phyloP scores from a whole-genome alignment of 306 rosid species.

The Pueraria montana region DNA sequence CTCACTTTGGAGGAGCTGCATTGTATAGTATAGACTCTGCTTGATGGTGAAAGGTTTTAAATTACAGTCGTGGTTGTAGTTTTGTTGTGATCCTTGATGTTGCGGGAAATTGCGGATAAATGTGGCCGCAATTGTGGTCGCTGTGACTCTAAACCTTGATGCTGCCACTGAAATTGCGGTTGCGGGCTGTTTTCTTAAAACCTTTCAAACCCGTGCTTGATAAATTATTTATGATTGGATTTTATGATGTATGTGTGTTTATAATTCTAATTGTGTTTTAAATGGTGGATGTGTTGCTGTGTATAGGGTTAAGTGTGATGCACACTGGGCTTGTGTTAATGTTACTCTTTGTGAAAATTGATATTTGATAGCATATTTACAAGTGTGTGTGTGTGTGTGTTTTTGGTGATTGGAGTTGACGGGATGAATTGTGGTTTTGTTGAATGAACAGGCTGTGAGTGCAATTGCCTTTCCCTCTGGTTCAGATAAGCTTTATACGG shows the following conservation, averaged over 20 bases:
- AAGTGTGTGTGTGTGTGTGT: conserved; percentile 16
- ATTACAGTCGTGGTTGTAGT: neutral
- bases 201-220: neutral
- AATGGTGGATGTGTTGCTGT: neutral
- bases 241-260: neutral
- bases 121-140: neutral
- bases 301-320: neutral
- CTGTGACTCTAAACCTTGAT: neutral
- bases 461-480: conserved; percentile 94
- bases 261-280: neutral
- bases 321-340: neutral
- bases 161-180: neutral
- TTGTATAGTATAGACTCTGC: neutral
- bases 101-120: neutral
- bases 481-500: conserved; percentile 93
- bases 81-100: neutral
- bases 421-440: conserved; percentile 33
- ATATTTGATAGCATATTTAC: neutral
- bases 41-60: neutral
- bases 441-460: conserved; percentile 76
- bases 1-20: neutral
- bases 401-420: conserved; percentile 36
- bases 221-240: conserved; percentile 17
- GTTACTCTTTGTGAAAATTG: neutral
- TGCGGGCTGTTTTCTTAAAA: neutral